Base-by-base conservation (phyloP, 306 rosid genomes). In the Fagus sylvatica region DNA sequence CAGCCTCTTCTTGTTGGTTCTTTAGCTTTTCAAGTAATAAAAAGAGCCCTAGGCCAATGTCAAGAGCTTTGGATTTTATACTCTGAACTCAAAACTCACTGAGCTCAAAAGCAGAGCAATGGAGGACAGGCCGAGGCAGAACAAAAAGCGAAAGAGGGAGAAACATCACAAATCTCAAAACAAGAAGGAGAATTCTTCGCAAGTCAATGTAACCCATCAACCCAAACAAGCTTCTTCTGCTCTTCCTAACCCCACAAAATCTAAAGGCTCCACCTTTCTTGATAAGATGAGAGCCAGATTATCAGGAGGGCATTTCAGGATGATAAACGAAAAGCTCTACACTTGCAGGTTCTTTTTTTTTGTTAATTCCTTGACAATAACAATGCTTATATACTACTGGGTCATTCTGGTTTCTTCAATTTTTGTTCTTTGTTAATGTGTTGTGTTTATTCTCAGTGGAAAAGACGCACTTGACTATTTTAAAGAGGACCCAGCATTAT, bases 291-390 rank as follows among this genome's bases (percentile, higher is more conserved):
- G 85, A 59, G 98, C 92, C 7, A 87, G 89, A 79, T 84, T 95
- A 68, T 87, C 97, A 3, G 98, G 98, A 53, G 98, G 98, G 11
- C 98, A 95, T 75, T 95, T 95, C 82, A 88, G 98, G 85, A 95
- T 91, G 98, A 79, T 95, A 53, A 95, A 95, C 69, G 98, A 95
- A 84, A 95, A 95, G 90, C 93, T 95, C 73, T 95, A 95, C 84
- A 95, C 98, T 85, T 91, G 98, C 98, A 85, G 95, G 98, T 91
- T 89, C 76, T 62, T 62, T 62, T 33, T n/a, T 62, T 1, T 1
- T 57, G 1, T 56, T 51, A 5, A 12, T n/a, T 51, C n/a, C 56
- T 51, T 51, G 19, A 51, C 2, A 32, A 30, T 11, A 32, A 17
- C 40, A 60, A 1, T 12, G 12, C 1, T 12, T 60, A 10, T 60